Conservation (phyloP, 2,329 filamentous ascomycete genomes). For the Chalaropsis thielavioides region DNA sequence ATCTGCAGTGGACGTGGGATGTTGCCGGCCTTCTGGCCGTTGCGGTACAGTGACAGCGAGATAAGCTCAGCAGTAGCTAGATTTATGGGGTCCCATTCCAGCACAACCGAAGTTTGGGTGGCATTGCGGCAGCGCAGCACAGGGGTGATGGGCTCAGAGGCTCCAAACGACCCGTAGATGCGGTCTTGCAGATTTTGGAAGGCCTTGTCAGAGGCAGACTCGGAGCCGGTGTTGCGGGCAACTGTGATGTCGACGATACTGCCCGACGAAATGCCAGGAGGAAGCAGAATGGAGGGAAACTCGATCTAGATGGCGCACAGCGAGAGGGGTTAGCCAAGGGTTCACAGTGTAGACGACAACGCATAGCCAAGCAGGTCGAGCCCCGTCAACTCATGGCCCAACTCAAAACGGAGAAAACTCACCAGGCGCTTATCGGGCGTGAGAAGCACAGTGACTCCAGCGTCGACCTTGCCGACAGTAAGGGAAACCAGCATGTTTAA, state of each 20-base stretch:
- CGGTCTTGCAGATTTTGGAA: constrained; percentile 79
- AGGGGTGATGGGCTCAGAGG: constrained; percentile 59
- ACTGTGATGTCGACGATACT: constrained; percentile 98
- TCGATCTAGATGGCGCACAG: constrained; percentile 54
- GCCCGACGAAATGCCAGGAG: constrained; percentile 85
- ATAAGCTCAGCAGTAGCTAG: constrained; percentile 85
- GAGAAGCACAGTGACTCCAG: constrained; percentile 89
- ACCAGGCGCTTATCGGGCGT: constrained; percentile 95
- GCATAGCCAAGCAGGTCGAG: not conserved
- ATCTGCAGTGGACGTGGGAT: constrained; percentile 80
- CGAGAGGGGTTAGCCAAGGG: constrained; percentile 20
- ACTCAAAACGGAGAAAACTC: constrained; percentile 26
- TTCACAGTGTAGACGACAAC: not conserved
- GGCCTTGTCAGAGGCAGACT: constrained; percentile 55
- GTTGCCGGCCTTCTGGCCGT: constrained; percentile 89
- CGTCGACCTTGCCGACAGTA: constrained; percentile 98
- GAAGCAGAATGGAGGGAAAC: constrained; percentile 93
- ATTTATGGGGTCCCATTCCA: constrained; percentile 94
- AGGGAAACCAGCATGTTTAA: constrained; percentile 77
- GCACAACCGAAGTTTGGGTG: constrained; percentile 93
- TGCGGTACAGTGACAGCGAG: constrained; percentile 81
- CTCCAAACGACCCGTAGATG: constrained; percentile 77
- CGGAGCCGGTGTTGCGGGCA: constrained; percentile 67
- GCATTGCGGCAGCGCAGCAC: constrained; percentile 86
- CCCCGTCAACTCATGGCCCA: not conserved